Conservation (phyloP, 805 yeast genomes). For the Pichia nanzhaoensis region DNA sequence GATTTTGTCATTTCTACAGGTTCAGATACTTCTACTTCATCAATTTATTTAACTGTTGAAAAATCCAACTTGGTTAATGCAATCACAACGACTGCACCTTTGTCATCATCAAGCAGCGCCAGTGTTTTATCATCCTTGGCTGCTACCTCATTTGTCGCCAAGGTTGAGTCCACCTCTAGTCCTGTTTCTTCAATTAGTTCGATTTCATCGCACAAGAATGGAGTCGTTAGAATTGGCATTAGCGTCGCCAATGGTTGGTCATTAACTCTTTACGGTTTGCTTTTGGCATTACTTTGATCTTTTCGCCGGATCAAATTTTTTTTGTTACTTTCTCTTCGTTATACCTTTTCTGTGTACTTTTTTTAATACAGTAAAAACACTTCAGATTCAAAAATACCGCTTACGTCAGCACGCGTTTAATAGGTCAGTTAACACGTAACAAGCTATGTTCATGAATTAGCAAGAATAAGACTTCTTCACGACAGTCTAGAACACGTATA, state of each 20-base stretch:
- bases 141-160: constrained; percentile 10
- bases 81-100: constrained; percentile 11
- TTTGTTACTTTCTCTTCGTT: no score
- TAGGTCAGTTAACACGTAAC: no score
- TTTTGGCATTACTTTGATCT: constrained; percentile 35
- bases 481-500: no score
- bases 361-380: no score
- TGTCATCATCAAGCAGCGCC: constrained; percentile 21
- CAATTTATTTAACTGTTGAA: constrained; percentile 19
- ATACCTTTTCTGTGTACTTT: no score
- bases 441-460: no score
- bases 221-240: constrained; percentile 16
- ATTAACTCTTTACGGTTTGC: constrained; percentile 29
- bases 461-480: no score
- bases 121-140: constrained; percentile 13
- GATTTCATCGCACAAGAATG: constrained; percentile 22
- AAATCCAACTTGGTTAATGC: constrained; percentile 32
- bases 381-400: no score
- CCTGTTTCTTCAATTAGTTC: constrained; percentile 19
- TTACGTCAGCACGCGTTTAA: background rate
- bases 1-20: constrained; percentile 6
- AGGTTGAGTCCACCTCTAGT: background rate
- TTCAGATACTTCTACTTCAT: constrained; percentile 7
- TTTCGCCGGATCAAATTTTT: constrained; percentile 4
- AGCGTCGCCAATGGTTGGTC: constrained; percentile 19